Percentiles rank a stretch among this genome's conserved stretches.
phyloP scores from a whole-genome alignment of 208 protist genomes.

The Leishmania tropica region DNA sequence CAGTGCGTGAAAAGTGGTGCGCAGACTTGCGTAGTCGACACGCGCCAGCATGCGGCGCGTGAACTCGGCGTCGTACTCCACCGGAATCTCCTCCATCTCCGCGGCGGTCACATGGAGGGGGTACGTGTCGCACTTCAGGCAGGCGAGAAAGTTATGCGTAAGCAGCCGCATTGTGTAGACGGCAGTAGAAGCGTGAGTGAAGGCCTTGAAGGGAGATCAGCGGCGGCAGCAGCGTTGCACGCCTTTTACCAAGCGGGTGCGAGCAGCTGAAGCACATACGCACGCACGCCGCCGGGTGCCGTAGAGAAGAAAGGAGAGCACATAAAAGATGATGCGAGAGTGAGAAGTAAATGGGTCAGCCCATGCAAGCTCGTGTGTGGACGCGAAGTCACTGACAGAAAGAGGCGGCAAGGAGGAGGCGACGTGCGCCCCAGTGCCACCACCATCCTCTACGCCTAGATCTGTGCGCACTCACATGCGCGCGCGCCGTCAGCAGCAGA shows the following conservation, averaged over 20 bases:
- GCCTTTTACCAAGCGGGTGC: neutral
- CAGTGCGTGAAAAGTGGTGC: slow-evolving; percentile 54
- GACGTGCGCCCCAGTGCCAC: neutral
- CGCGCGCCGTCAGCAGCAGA: neutral
- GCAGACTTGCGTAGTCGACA: slow-evolving; percentile 76
- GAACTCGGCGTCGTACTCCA: slow-evolving; percentile 80
- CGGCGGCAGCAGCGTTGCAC: neutral
- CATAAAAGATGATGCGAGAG: neutral
- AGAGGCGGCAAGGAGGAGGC: neutral
- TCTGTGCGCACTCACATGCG: neutral
- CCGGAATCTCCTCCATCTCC: slow-evolving; percentile 55
- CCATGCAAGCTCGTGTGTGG: neutral
- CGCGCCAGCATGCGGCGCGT: slow-evolving; percentile 84
- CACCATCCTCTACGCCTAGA: neutral
- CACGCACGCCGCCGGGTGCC: slow-evolving; percentile 1
- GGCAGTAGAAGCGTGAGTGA: neutral
- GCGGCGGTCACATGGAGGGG: slow-evolving; percentile 58
- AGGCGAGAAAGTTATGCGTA: slow-evolving; percentile 89
- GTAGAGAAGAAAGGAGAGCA: neutral
- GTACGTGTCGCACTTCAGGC: slow-evolving; percentile 78
- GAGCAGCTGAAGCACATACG: neutral
- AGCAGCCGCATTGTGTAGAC: slow-evolving; percentile 69
- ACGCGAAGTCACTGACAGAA: neutral
- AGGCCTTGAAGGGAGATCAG: no score
- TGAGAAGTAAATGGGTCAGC: neutral